Evolutionary conservation across 2,329 filamentous ascomycete species (phyloP).

Genomic region (Aspergillus fumigatus): DNA sequence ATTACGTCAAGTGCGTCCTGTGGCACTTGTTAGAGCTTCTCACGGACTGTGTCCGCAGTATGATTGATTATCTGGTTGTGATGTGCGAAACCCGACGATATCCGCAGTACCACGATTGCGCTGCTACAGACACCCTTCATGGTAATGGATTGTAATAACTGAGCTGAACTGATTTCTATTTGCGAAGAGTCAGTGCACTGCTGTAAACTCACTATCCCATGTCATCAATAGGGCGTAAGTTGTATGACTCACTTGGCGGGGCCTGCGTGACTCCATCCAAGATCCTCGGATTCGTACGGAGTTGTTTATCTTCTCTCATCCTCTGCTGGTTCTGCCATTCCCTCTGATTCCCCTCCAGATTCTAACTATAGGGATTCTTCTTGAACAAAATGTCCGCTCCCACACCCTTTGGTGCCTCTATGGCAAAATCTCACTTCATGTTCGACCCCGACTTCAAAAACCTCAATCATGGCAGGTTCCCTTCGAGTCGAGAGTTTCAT

Average conservation of each 20-base stretch:
- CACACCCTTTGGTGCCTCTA: slow-evolving; percentile 48
- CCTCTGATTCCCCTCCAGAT: not conserved
- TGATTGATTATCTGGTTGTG: not conserved
- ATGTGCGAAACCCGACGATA: not conserved
- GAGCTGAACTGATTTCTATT: not conserved
- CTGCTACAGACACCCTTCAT: too few species aligned
- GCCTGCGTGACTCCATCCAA: too few species aligned
- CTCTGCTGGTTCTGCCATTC: not conserved
- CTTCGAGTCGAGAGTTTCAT: not conserved
- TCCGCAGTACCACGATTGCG: not conserved
- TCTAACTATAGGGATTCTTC: not conserved
- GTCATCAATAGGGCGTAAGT: not conserved
- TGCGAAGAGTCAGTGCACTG: not conserved
- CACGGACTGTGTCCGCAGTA: too few species aligned
- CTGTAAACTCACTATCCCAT: too few species aligned
- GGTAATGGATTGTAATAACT: not conserved
- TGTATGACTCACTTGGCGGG: not conserved
- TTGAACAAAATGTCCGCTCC: slow-evolving; percentile 3
- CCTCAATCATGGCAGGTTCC: slow-evolving; percentile 67
- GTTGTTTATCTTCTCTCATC: not conserved
- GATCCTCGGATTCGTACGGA: not conserved
- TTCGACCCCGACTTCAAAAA: slow-evolving; percentile 65
- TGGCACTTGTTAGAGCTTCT: not conserved
- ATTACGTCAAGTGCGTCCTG: not conserved
- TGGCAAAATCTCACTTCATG: slow-evolving; percentile 61